Percentiles rank a stretch among this genome's conserved stretches.
These are phyloP conservation scores for Hanseniaspora uvarum DNA, from an alignment of 1,139 yeast species.

Conservation along the genomic window DNA sequence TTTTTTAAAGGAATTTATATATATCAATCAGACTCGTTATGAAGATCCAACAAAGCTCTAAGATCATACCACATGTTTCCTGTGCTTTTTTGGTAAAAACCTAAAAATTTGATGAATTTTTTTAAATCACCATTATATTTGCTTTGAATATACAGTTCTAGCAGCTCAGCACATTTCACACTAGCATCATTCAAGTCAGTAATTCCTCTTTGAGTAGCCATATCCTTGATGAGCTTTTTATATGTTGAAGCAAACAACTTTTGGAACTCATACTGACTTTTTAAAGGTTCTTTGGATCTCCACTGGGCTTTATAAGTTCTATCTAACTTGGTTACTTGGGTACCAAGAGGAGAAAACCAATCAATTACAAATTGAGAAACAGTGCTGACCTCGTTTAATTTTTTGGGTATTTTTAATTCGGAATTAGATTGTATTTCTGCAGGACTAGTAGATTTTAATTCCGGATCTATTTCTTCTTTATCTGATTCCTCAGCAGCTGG, in stretches of 20 bases:
- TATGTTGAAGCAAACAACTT: constrained; percentile 3
- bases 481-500: not conserved
- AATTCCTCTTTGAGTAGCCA: not conserved
- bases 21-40: not conserved
- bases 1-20: not conserved
- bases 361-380: constrained; percentile 7
- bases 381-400: not conserved
- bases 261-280: constrained; percentile 14
- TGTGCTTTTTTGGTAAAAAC: not conserved
- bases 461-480: constrained; percentile 3
- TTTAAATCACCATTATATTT: constrained; percentile 5
- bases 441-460: not conserved
- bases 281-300: constrained; percentile 10
- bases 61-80: constrained; percentile 8
- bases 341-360: constrained; percentile 9
- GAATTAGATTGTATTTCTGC: not conserved
- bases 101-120: constrained; percentile 2
- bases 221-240: constrained; percentile 7
- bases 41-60: not conserved
- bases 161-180: constrained; percentile 1
- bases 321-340: constrained; percentile 11
- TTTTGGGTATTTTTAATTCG: not conserved
- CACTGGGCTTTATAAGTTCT: constrained; percentile 6
- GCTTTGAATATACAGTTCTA: constrained; percentile 2
- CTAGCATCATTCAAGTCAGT: constrained; percentile 10